Evolutionary conservation across 2,329 filamentous ascomycete species (phyloP), one percentile per base, ranked within the genome.

Genomic region (Botryosphaeria agaves): DNA sequence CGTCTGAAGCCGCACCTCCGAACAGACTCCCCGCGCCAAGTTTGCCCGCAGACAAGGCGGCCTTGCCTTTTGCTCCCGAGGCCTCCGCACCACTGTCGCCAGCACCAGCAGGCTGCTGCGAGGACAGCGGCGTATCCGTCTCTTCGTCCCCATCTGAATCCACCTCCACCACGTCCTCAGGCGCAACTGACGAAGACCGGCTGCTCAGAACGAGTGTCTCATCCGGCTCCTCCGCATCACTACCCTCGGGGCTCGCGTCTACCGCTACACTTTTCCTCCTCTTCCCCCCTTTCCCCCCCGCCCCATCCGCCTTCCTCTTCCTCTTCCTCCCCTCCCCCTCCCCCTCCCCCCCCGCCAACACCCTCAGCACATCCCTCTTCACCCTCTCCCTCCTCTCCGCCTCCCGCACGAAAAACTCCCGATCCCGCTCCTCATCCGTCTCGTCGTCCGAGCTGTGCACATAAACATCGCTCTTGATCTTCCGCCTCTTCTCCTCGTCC

Each of bases 361-460:
- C 60, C 30, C 61, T 57, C 33, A 57, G 56, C 34, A 70, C 59
- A 11, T 58, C 56, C 18, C 57, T 52, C 17, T 53, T 54, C 30
- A 65, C 67, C 28, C 66, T 66, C 38, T 70, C 63, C 29, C 79
- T 62, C 35, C 76, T 62, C 38, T 66, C 57, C 49, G 76, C 72
- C 53, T 94, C 85, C 11, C 69, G 64, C 2, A 66, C 72, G 52
- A 87, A 94, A 54, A 94, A 94, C 14, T 69, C 72, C 14, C 49
- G 60, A 52, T 80, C 70, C 33, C 71, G 69, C 28, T 84, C 82
- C 19, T 68, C 72, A 44, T 93, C 83, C n/a, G 69, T 76, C 41
- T 93, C 84, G 31, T 95, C 89, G 47, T 95, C 89, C 40, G 78
- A 83, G 21, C 76, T 74, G 34, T 77, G 70, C 30, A 98, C 78